phyloP scores from a whole-genome alignment of 768 basidiomycete genomes.

The Kwoniella sp. region DNA sequence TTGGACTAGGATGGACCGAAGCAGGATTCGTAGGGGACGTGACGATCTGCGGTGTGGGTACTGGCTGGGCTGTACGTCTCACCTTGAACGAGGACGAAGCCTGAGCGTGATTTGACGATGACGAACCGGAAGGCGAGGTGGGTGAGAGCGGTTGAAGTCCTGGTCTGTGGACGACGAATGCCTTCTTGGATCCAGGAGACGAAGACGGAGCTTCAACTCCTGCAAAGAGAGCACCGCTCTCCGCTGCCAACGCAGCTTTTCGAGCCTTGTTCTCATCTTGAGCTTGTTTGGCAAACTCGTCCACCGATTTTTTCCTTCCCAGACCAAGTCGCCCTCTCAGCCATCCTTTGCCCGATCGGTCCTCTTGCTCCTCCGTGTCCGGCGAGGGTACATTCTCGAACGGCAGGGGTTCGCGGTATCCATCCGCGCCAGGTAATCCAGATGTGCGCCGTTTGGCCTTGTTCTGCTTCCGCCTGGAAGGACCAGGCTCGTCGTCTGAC shows the following conservation, averaged over 20 bases:
- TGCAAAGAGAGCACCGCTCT: conserved; percentile 44
- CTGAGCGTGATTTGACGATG: conserved; percentile 7
- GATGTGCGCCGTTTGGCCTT: conserved; percentile 8
- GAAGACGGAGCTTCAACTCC: conserved; percentile 39
- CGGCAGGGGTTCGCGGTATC: conserved; percentile 23
- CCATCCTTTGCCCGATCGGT: neutral
- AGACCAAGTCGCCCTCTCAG: neutral
- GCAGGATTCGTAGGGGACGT: neutral
- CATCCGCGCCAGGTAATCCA: conserved; percentile 6
- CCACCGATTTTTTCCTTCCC: conserved; percentile 20
- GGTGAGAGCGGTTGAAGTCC: conserved; percentile 9
- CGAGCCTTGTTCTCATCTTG: conserved; percentile 50
- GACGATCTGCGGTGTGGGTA: conserved; percentile 14
- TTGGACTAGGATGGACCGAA: conserved; percentile 24
- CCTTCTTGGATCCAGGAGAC: conserved; percentile 16
- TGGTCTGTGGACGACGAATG: conserved; percentile 32
- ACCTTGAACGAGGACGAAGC: conserved; percentile 24
- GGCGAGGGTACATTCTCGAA: conserved; percentile 30
- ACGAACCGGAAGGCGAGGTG: conserved; percentile 2
- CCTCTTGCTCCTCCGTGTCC: neutral
- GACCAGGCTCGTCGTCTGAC: conserved; percentile 49
- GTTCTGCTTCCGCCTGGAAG: conserved; percentile 26
- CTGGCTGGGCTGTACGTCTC: conserved; percentile 19
- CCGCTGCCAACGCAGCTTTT: conserved; percentile 45
- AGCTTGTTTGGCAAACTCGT: conserved; percentile 30